Evolutionary conservation across 1,139 yeast genomes (phyloP).

Genomic region (Geotrichum macrosporum): DNA sequence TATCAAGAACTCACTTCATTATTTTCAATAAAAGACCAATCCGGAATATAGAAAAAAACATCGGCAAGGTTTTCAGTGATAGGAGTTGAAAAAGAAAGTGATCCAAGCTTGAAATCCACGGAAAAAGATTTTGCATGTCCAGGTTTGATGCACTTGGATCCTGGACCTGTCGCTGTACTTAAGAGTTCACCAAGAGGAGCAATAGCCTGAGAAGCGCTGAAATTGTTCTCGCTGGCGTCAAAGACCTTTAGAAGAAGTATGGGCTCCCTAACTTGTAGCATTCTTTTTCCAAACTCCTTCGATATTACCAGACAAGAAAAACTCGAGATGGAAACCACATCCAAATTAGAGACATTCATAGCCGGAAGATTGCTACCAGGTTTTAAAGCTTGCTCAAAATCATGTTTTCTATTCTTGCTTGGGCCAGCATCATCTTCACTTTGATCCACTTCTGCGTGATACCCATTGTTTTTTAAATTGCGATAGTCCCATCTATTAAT

Average conservation of each 20-base stretch:
- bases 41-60: constrained; percentile 5
- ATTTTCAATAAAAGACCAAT: constrained; percentile 8
- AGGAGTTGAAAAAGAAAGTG: neutral
- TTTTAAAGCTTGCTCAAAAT: neutral
- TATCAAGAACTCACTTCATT: constrained; percentile 1
- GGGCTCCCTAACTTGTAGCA: constrained; percentile 9
- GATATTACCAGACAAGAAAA: constrained; percentile 8
- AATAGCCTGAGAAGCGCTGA: neutral
- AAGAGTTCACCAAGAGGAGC: constrained; percentile 2
- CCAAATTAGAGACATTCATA: neutral
- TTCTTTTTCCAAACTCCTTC: constrained; percentile 6
- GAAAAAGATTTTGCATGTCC: neutral
- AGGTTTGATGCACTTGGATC: neutral
- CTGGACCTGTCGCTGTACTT: too few species aligned
- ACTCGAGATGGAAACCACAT: neutral
- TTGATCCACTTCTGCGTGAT: neutral
- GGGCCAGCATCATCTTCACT: too few species aligned
- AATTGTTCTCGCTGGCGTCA: neutral
- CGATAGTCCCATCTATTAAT: constrained; percentile 25
- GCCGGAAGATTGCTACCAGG: neutral
- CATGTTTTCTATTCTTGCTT: neutral
- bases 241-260: constrained; percentile 8
- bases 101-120: neutral
- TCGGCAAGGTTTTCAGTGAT: neutral
- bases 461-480: constrained; percentile 4